Conservation (phyloP, 768 basidiomycete species). For the Tulasnella calospora region DNA sequence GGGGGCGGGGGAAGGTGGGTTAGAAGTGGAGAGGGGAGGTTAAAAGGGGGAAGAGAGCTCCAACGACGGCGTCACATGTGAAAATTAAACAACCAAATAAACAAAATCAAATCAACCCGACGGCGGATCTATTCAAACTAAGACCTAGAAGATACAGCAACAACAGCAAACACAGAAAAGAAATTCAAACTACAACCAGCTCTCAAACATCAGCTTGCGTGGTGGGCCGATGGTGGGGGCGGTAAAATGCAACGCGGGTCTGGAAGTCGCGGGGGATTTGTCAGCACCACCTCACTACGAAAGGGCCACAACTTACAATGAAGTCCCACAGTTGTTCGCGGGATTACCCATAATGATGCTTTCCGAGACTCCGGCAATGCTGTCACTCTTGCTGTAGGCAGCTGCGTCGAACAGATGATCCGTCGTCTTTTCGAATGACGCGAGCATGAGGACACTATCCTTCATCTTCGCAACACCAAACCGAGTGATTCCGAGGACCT, state of each 20-base stretch:
- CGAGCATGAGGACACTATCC: conserved; percentile 97
- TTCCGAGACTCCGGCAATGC: conserved; percentile 94
- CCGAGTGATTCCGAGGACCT: conserved; percentile 95
- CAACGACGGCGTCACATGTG: background rate
- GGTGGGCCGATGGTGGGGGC: conserved; percentile 40
- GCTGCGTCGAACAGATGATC: conserved; percentile 98
- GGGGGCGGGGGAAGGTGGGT: background rate
- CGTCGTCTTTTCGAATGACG: conserved; percentile 98
- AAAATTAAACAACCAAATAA: background rate
- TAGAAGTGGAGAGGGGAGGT: background rate
- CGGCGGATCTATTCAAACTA: background rate
- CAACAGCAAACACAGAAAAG: background rate
- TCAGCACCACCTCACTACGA: background rate
- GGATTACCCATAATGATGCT: conserved; percentile 99
- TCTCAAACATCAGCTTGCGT: conserved; percentile 41
- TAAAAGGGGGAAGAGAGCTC: conserved; percentile 2
- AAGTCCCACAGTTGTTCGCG: conserved; percentile 89
- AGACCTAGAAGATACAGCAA: background rate
- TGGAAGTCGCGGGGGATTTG: conserved; percentile 25
- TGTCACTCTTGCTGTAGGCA: conserved; percentile 91
- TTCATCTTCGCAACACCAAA: conserved; percentile 99
- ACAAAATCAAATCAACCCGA: background rate
- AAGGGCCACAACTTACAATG: conserved; percentile 56
- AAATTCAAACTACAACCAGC: conserved; percentile 35
- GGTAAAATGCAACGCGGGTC: conserved; percentile 42